These are phyloP conservation scores for Bocquillonia castaneifolia DNA, from an alignment of 441 rosid genomes.

Conservation along the genomic window DNA sequence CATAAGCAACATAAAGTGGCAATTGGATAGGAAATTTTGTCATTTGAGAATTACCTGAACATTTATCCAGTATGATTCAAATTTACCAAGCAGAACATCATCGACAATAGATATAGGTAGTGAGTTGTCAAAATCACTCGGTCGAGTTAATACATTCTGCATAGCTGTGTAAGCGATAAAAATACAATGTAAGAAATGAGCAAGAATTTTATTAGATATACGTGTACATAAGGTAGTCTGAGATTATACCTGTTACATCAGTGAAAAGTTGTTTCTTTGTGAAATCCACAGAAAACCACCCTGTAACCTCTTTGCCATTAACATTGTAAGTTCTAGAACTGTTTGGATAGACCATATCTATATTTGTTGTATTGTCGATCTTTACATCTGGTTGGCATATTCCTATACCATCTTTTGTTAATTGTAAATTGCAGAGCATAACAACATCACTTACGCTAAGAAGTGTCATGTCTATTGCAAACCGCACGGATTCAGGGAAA, in stretches of 20 bases:
- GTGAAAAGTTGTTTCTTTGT: constrained; percentile 31
- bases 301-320: constrained; percentile 51
- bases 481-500: constrained; percentile 60
- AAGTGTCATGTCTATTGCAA: constrained; percentile 40
- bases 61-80: constrained; percentile 59
- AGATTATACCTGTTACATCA: constrained; percentile 42
- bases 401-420: constrained; percentile 69
- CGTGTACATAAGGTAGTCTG: background rate
- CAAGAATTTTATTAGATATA: too few relatives aligned
- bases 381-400: constrained; percentile 56
- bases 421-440: constrained; percentile 66
- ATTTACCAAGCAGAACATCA: constrained; percentile 34
- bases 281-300: constrained; percentile 70
- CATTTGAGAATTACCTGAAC: constrained; percentile 43
- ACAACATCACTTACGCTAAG: constrained; percentile 32
- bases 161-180: constrained; percentile 43
- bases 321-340: constrained; percentile 42
- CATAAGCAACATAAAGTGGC: background rate
- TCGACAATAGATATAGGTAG: constrained; percentile 40
- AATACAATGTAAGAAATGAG: background rate
- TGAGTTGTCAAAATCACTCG: constrained; percentile 45
- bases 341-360: constrained; percentile 37
- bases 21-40: background rate
- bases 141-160: constrained; percentile 53
- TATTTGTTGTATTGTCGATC: constrained; percentile 58